A percentile compares a stretch with the other conserved stretches of the same genome.
Evolutionary conservation across 768 basidiomycete genomes (phyloP).

Genomic region (Cystobasidium ongulense): DNA sequence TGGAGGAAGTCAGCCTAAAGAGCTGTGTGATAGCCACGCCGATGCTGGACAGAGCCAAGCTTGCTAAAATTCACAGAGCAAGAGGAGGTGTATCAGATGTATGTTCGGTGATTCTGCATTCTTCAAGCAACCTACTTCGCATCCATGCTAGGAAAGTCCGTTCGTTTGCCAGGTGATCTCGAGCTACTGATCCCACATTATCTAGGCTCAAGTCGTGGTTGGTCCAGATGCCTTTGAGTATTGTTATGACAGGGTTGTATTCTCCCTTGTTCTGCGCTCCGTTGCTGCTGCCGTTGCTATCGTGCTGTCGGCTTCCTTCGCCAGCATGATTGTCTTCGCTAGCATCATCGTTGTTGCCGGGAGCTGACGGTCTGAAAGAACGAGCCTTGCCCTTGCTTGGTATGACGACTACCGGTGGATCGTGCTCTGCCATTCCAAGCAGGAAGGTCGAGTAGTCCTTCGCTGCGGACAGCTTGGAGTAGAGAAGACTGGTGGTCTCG

Average conservation of each 20-base stretch:
- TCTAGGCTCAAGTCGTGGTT: conserved; percentile 5
- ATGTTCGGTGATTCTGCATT: too few species aligned
- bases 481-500: conserved; percentile 1
- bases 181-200: conserved; percentile 23
- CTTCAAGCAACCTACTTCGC: conserved; percentile 14
- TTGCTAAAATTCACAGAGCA: not conserved
- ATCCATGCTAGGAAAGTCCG: conserved; percentile 40
- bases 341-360: not conserved
- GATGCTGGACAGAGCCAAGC: not conserved
- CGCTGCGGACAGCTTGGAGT: not conserved
- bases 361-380: not conserved
- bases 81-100: not conserved
- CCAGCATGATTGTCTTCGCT: not conserved
- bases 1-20: conserved; percentile 35
- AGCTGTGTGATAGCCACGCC: conserved; percentile 39
- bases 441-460: conserved; percentile 3
- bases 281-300: not conserved
- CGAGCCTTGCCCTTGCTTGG: conserved; percentile 14
- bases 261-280: not conserved
- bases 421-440: conserved; percentile 9
- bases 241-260: not conserved
- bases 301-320: not conserved
- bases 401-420: not conserved
- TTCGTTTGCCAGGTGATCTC: conserved; percentile 36
- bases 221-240: not conserved